Percentiles rank a stretch among this genome's conserved stretches.
These are phyloP conservation scores for Rhizopus stolonifer DNA, from an alignment of 371 early-diverging fungal genomes.

Conservation along the genomic window DNA sequence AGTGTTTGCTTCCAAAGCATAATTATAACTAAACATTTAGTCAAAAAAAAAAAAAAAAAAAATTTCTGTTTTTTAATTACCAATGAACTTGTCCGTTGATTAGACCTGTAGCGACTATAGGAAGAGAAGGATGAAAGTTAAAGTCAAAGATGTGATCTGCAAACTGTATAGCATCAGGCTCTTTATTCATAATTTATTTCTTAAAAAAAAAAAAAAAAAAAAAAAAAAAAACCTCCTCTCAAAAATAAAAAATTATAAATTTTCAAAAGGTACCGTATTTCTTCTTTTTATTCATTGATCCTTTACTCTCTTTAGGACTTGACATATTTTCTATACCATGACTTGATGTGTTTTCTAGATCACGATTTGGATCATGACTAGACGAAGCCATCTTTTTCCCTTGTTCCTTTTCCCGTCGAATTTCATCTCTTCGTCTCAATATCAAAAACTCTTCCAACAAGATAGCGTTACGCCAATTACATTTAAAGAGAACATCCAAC, in stretches of 20 bases:
- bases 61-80: conserved; percentile 33
- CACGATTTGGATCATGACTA: not conserved
- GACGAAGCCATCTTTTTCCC: not conserved
- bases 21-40: conserved; percentile 43
- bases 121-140: conserved; percentile 69
- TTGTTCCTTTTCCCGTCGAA: conserved; percentile 30
- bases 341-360: too few relatives aligned
- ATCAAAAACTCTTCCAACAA: conserved; percentile 48
- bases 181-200: not conserved
- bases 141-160: conserved; percentile 65
- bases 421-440: conserved; percentile 37
- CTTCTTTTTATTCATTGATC: not conserved
- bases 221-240: not conserved
- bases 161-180: conserved; percentile 25
- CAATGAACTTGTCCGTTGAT: conserved; percentile 79
- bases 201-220: conserved; percentile 3
- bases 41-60: conserved; percentile 2
- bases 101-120: conserved; percentile 72
- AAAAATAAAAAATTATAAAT: too few relatives aligned
- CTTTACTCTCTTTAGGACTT: too few relatives aligned
- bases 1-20: conserved; percentile 53
- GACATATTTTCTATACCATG: too few relatives aligned
- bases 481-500: conserved; percentile 48
- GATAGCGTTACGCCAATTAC: conserved; percentile 47
- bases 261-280: conserved; percentile 2